These are phyloP conservation scores for Puccinia horiana DNA, from an alignment of 1,284 basidiomycete genomes.

Conservation along the genomic window DNA sequence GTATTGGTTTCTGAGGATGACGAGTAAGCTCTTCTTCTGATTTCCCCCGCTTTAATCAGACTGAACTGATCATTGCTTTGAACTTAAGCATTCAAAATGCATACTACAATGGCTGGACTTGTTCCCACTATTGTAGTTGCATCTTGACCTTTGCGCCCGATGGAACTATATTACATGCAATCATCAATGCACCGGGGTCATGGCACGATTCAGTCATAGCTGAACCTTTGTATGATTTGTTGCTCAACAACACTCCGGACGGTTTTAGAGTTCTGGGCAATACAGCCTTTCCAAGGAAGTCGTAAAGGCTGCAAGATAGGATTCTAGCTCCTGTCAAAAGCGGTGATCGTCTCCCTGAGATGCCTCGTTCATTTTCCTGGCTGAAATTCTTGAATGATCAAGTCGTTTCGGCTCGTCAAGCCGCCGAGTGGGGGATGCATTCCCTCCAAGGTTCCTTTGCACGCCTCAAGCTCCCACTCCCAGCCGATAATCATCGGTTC, in stretches of 20 bases:
- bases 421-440: constrained; percentile 16
- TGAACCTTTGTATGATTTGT: not conserved
- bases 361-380: not conserved
- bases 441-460: not conserved
- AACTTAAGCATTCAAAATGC: not conserved
- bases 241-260: not conserved
- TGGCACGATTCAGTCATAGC: constrained; percentile 2
- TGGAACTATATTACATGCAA: too few relatives aligned
- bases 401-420: constrained; percentile 1
- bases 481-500: not conserved
- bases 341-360: not conserved
- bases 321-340: not conserved
- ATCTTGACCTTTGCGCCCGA: too few relatives aligned
- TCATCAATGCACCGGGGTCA: too few relatives aligned
- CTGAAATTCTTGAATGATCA: constrained; percentile 6
- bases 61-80: not conserved
- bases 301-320: not conserved
- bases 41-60: not conserved
- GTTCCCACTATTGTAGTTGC: too few relatives aligned
- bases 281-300: not conserved
- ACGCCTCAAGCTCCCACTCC: not conserved
- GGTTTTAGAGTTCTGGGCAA: not conserved
- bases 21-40: constrained; percentile 1
- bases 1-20: not conserved
- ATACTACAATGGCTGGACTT: too few relatives aligned